Evolutionary conservation across 768 basidiomycete species (phyloP).

Genomic region (Zangia roseola): DNA sequence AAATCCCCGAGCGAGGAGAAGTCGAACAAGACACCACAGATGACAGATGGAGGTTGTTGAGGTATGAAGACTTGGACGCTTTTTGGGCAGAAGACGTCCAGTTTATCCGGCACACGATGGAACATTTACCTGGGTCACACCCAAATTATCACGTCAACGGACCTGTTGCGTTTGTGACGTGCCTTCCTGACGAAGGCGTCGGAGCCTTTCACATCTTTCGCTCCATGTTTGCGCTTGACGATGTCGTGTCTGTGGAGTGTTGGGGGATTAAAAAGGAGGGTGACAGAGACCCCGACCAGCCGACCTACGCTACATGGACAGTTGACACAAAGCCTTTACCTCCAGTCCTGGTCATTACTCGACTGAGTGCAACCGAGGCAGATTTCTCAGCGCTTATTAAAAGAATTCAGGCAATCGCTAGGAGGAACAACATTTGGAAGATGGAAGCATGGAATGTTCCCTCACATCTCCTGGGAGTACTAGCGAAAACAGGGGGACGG

Average conservation of each 20-base stretch:
- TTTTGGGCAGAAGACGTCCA: conserved; percentile 43
- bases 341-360: conserved; percentile 43
- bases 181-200: conserved; percentile 45
- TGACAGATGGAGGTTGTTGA: conserved; percentile 30
- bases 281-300: conserved; percentile 1
- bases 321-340: conserved; percentile 34
- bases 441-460: conserved; percentile 52
- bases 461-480: conserved; percentile 28
- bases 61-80: conserved; percentile 33
- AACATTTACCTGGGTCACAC: conserved; percentile 5
- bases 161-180: conserved; percentile 32
- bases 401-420: conserved; percentile 37
- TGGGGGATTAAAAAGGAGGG: conserved; percentile 20
- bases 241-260: conserved; percentile 11
- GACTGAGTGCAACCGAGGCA: conserved; percentile 34
- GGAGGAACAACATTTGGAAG: conserved; percentile 30
- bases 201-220: conserved; percentile 42
- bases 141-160: conserved; percentile 6
- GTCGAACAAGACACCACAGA: neutral
- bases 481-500: conserved; percentile 30
- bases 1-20: conserved; percentile 20
- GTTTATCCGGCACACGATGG: conserved; percentile 36
- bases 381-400: conserved; percentile 37
- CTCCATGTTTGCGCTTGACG: conserved; percentile 18
- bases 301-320: conserved; percentile 44